These are phyloP conservation scores for Calonectria henricotiae DNA, from an alignment of 2,329 filamentous ascomycete species.

Conservation along the genomic window DNA sequence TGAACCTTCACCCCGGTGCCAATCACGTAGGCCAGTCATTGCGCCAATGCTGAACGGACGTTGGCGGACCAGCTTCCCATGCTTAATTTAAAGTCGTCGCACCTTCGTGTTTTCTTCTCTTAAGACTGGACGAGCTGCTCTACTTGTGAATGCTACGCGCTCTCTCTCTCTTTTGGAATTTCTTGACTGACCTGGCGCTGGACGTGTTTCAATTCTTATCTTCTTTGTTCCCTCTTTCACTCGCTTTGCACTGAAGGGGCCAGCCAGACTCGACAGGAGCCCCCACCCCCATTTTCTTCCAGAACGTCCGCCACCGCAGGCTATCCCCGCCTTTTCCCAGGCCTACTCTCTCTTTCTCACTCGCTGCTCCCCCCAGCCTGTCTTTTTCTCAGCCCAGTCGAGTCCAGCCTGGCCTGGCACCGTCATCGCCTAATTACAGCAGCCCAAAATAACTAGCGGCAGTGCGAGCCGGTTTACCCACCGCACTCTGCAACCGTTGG, in stretches of 20 bases:
- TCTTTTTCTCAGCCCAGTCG: slow-evolving; percentile 37
- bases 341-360: background rate
- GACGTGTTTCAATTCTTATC: slow-evolving; percentile 15
- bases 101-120: slow-evolving; percentile 36
- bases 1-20: slow-evolving; percentile 32
- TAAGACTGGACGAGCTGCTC: slow-evolving; percentile 36
- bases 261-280: background rate
- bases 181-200: slow-evolving; percentile 29
- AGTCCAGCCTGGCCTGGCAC: slow-evolving; percentile 17
- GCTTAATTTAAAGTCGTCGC: slow-evolving; percentile 49
- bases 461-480: slow-evolving; percentile 39
- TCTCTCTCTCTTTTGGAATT: slow-evolving; percentile 20
- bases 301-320: slow-evolving; percentile 7
- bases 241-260: background rate
- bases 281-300: background rate
- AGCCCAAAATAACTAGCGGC: slow-evolving; percentile 50
- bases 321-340: slow-evolving; percentile 7
- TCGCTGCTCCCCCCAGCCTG: slow-evolving; percentile 38
- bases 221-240: slow-evolving; percentile 27
- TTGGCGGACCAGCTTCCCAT: slow-evolving; percentile 20
- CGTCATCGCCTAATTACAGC: slow-evolving; percentile 29
- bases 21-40: slow-evolving; percentile 29
- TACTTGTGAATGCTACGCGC: slow-evolving; percentile 16
- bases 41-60: slow-evolving; percentile 8
- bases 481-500: slow-evolving; percentile 24